Conservation (phyloP, 2,329 filamentous ascomycete genomes). For the Scedosporium boydii region DNA sequence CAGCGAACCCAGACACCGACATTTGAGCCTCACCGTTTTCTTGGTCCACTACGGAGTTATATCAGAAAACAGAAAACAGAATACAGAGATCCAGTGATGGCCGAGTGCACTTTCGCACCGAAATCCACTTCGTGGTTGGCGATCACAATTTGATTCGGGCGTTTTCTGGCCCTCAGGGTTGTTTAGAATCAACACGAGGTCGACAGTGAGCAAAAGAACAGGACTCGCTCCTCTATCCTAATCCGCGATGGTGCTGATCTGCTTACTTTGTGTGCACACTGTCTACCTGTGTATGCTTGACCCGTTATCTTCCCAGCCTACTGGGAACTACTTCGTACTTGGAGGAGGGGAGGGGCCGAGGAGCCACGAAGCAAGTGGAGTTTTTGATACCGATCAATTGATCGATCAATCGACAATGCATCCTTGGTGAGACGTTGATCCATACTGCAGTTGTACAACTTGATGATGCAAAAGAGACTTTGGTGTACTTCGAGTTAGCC, state of each 20-base stretch:
- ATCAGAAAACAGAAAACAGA: background rate
- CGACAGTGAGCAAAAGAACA: background rate
- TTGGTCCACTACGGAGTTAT: background rate
- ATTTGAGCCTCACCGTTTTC: background rate
- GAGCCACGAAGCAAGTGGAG: too few relatives aligned
- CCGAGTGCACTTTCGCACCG: too few relatives aligned
- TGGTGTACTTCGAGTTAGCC: too few relatives aligned
- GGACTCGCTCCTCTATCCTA: too few relatives aligned
- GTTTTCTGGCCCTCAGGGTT: too few relatives aligned
- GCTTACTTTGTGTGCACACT: too few relatives aligned
- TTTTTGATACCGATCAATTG: background rate
- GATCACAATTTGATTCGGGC: background rate
- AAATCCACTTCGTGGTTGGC: background rate
- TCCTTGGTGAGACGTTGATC: background rate
- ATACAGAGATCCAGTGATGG: background rate
- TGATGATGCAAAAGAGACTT: too few relatives aligned
- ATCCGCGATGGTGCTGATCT: too few relatives aligned
- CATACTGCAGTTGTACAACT: too few relatives aligned
- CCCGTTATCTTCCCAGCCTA: background rate
- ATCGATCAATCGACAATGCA: background rate
- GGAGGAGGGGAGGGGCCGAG: background rate
- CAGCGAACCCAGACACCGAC: background rate
- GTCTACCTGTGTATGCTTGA: too few relatives aligned
- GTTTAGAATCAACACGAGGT: background rate
- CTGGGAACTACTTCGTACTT: background rate